Evolutionary conservation across 345 rosid genomes (phyloP), one percentile per base, ranked within the genome.

Genomic region (Camelina hispida): DNA sequence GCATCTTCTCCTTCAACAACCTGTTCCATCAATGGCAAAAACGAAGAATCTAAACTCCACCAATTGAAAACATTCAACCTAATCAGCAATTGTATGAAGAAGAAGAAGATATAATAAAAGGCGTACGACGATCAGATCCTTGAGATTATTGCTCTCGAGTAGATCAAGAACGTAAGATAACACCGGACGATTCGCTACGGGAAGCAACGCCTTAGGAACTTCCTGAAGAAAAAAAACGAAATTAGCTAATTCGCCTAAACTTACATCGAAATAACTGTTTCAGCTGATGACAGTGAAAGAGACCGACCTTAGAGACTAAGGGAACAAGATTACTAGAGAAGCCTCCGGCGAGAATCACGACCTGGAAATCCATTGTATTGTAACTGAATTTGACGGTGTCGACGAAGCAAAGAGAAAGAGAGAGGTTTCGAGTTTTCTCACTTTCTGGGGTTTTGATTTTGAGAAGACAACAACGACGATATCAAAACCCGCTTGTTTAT

Each of bases 1-100:
- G 99, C 85, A 30, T 87, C 92, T 72, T 83, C 77, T 46, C 97
- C 99, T 85, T 95, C 99, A 71, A 95, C 99, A 69, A 94, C 98
- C 98, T 94, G 64, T 54, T 54, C 54, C 75, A 78, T 11, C 23
- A 61, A 55, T 53, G 30, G 30, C 47, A 43, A 71, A 28, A 58
- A 22, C 56, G 51, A 32, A 67, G 32, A 62, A 9, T 11, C 69
- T 2, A 59, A 78, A 22, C 20, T 53, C 37, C 18, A 60, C 9
- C 2, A 60, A 53, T 14, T 6, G 9, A 7, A 50, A 62, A 73
- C 69, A 37, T 60, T 46, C 47, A 66, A 12, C 40, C 38, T 13
- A 61, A 54, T 17, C 22, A 56, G 34, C 7, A 58, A 17, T 42
- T 15, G 9, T 57, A 18, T 73, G 48, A 64, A 64, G 13, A 59